Evolutionary conservation across 306 rosid species (phyloP).

Genomic region (Vicia faba): DNA sequence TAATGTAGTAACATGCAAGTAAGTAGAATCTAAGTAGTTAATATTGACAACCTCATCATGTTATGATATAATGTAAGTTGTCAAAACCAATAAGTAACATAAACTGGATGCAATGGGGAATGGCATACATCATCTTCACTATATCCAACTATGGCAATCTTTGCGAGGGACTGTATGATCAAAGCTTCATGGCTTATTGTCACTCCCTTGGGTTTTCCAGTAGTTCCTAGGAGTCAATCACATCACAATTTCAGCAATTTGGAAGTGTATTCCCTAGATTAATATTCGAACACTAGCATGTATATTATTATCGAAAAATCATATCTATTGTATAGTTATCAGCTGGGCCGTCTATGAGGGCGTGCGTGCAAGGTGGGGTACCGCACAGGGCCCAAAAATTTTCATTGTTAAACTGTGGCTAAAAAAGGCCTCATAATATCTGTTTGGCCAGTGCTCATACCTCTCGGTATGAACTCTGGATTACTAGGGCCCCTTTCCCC

Average conservation of each 20-base stretch:
- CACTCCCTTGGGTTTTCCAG: slow-evolving; percentile 93
- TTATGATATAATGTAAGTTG: slow-evolving; percentile 26
- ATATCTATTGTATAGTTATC: background rate
- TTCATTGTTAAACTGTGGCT: too few species aligned
- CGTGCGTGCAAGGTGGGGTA: too few species aligned
- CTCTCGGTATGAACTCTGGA: too few species aligned
- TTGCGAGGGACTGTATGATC: slow-evolving; percentile 74
- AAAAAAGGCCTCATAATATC: too few species aligned
- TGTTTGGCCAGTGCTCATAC: too few species aligned
- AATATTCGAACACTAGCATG: slow-evolving; percentile 2
- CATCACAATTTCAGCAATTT: slow-evolving; percentile 10
- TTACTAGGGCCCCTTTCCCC: too few species aligned
- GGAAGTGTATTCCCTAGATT: background rate
- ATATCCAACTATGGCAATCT: slow-evolving; percentile 78
- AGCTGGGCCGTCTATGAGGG: too few species aligned
- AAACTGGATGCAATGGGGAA: slow-evolving; percentile 30
- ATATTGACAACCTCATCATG: slow-evolving; percentile 12
- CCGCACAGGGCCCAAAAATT: too few species aligned
- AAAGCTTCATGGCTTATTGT: slow-evolving; percentile 74
- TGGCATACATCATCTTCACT: slow-evolving; percentile 79
- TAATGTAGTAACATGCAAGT: background rate
- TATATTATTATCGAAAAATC: background rate
- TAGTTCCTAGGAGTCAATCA: slow-evolving; percentile 64
- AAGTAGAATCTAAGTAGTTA: background rate
- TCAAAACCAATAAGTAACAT: slow-evolving; percentile 2